These are phyloP conservation scores for Fusarium sp. DNA, from an alignment of 2,329 filamentous ascomycete species.

Conservation along the genomic window DNA sequence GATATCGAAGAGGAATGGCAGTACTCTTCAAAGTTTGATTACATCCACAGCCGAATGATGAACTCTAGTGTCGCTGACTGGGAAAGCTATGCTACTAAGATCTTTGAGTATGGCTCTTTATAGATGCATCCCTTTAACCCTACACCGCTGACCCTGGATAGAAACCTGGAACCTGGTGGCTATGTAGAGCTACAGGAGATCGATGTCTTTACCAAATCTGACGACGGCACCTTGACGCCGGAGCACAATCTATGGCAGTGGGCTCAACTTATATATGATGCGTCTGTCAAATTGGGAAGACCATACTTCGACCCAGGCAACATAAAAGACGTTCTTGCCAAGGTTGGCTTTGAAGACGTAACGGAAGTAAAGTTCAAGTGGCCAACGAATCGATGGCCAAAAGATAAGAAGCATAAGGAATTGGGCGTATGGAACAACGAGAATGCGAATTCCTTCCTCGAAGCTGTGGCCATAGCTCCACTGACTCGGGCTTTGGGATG, in stretches of 20 bases:
- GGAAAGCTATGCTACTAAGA: not conserved
- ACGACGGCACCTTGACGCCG: not conserved
- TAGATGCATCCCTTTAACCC: not conserved
- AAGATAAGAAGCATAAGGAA: constrained; percentile 19
- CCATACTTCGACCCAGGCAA: not conserved
- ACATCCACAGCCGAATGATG: constrained; percentile 21
- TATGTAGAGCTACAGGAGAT: constrained; percentile 19
- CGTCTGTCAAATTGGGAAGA: constrained; percentile 6
- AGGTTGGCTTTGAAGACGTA: constrained; percentile 8
- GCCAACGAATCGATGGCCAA: constrained; percentile 24
- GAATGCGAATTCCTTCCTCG: constrained; percentile 1
- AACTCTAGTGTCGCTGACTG: constrained; percentile 6
- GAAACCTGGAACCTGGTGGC: constrained; percentile 6
- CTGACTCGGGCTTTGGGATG: constrained; percentile 13
- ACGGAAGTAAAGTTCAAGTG: constrained; percentile 6
- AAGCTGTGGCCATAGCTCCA: constrained; percentile 5
- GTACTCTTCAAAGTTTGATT: constrained; percentile 1
- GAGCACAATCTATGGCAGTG: not conserved
- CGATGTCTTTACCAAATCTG: not conserved
- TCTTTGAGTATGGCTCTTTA: not conserved
- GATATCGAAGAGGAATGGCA: constrained; percentile 19
- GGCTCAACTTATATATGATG: not conserved
- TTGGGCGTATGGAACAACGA: constrained; percentile 17
- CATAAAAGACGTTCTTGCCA: not conserved
- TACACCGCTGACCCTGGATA: not conserved